Base-by-base conservation (phyloP, 2,329 filamentous ascomycete species). In the Cryphonectria naterciae region DNA sequence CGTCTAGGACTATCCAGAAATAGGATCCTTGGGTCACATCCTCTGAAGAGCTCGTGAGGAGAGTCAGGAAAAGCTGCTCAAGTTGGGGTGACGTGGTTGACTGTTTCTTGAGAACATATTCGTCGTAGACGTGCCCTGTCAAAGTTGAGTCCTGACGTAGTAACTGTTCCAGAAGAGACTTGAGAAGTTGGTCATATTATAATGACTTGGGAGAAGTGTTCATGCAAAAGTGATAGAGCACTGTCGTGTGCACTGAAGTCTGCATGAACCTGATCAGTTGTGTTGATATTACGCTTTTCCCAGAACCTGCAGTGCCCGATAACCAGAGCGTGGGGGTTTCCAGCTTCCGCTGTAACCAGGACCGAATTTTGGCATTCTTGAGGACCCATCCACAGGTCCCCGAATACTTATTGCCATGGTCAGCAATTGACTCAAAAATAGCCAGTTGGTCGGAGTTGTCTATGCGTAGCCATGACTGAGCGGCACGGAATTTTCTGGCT, bases 341-440 rank as follows among this genome's bases (percentile, higher is more conserved):
- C 0, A 71, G 70, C 0, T 52, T 74, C 2, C 15, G n/a, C 52
- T 70, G 70, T 13, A 80, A 67, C 79, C 78, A 81, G 1, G 74
- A 60, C 2, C 19, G 54, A 6, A 82, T 72, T 11, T 74, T 76
- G 0, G 43, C 15, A 3, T 81, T 75, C 2, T 77, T 73, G 1
- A 79, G 43, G n/a, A 80, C 72, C 81, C 81, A 83, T 15, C 67
- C 72, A 56, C 77, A 79, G 3, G 80, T 81, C 0, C 77, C 80
- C 0, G 77, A 75, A 54, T 79, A 75, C 15, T 74, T 76, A 1
- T 41, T 60, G 1, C 68, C 74, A 65, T 80, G 77, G 2, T 70
- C 54, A 1, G 73, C 63, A 17, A 79, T 70, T 0, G 73, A 71
- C 19, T 82, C 78, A 35, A 77, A 76, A 6, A 81, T 77, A 0